Percentiles rank a stretch among this genome's conserved stretches.
phyloP scores from a whole-genome alignment of 768 basidiomycete species.

The Amanita molliuscula region DNA sequence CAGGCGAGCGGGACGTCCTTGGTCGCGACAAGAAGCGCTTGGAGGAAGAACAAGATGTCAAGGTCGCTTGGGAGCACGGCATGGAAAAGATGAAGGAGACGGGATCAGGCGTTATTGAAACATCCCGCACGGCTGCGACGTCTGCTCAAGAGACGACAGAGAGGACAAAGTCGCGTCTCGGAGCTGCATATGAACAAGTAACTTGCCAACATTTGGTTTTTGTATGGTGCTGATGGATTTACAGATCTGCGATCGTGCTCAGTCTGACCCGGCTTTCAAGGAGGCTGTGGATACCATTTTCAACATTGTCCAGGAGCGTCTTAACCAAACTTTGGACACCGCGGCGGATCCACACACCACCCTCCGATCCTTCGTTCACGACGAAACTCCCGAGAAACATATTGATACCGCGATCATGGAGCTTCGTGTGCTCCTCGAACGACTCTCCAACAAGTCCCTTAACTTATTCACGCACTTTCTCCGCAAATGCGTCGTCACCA shows the following conservation, averaged over 20 bases:
- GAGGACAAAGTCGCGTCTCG: slow-evolving; percentile 30
- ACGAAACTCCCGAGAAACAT: slow-evolving; percentile 56
- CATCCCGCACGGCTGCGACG: slow-evolving; percentile 30
- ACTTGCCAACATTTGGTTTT: slow-evolving; percentile 1
- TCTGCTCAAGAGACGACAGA: slow-evolving; percentile 34
- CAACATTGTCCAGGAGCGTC: slow-evolving; percentile 43
- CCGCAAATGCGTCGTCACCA: slow-evolving; percentile 32
- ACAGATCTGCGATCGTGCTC: slow-evolving; percentile 52
- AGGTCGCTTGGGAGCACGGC: slow-evolving; percentile 50
- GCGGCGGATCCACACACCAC: slow-evolving; percentile 35
- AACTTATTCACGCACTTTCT: slow-evolving; percentile 34
- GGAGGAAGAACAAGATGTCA: slow-evolving; percentile 35
- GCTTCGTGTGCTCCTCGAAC: slow-evolving; percentile 38
- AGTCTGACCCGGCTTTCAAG: slow-evolving; percentile 49
- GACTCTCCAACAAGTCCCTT: slow-evolving; percentile 42
- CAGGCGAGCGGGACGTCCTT: slow-evolving; percentile 46
- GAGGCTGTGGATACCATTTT: slow-evolving; percentile 49
- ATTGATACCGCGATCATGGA: slow-evolving; percentile 40
- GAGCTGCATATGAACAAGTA: slow-evolving; percentile 46
- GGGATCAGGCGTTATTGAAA: slow-evolving; percentile 48
- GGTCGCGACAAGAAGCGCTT: slow-evolving; percentile 42
- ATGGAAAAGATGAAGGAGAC: slow-evolving; percentile 55
- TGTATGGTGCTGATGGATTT: background rate
- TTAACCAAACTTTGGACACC: slow-evolving; percentile 39
- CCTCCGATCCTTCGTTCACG: slow-evolving; percentile 46